Percentiles rank a stretch among this genome's conserved stretches.
Conservation (phyloP, 768 basidiomycete genomes). For the Boletellus sp. region DNA sequence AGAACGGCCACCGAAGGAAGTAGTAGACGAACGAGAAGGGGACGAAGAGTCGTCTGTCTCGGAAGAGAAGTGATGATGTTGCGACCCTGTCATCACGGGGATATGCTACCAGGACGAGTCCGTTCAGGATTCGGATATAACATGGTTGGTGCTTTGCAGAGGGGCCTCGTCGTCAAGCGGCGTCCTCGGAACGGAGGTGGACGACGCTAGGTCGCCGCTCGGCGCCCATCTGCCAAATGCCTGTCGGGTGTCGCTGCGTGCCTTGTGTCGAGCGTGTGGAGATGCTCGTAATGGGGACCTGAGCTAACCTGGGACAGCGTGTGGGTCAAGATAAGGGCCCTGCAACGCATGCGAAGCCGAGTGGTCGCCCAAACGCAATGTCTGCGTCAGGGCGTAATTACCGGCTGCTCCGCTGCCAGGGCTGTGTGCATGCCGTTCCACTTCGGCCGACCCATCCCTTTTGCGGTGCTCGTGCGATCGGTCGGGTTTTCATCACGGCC, state of each 20-base stretch:
- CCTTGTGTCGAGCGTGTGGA: background rate
- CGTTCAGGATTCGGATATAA: too few species aligned
- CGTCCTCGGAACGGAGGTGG: background rate
- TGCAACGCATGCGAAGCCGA: background rate
- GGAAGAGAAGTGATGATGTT: too few species aligned
- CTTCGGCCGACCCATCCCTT: background rate
- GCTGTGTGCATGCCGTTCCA: background rate
- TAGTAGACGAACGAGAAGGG: background rate
- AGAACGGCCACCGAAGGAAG: background rate
- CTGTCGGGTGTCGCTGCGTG: background rate
- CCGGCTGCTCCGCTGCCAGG: background rate
- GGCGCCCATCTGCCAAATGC: too few species aligned
- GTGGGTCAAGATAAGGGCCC: too few species aligned
- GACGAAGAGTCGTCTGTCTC: background rate
- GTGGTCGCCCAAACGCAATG: slow-evolving; percentile 1
- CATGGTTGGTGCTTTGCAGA: too few species aligned
- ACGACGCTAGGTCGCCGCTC: background rate
- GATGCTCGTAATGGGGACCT: too few species aligned
- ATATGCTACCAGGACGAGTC: too few species aligned
- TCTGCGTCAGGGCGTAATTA: slow-evolving; percentile 8
- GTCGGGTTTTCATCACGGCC: too few species aligned
- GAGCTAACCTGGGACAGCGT: too few species aligned
- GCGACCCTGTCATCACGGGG: too few species aligned
- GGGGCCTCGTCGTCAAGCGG: too few species aligned
- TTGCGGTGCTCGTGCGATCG: too few species aligned